A percentile compares a stretch with the other conserved stretches of the same genome.
These are phyloP conservation scores for Limnomonas spitsbergensis DNA, from an alignment of 139 green algal species.

Conservation along the genomic window DNA sequence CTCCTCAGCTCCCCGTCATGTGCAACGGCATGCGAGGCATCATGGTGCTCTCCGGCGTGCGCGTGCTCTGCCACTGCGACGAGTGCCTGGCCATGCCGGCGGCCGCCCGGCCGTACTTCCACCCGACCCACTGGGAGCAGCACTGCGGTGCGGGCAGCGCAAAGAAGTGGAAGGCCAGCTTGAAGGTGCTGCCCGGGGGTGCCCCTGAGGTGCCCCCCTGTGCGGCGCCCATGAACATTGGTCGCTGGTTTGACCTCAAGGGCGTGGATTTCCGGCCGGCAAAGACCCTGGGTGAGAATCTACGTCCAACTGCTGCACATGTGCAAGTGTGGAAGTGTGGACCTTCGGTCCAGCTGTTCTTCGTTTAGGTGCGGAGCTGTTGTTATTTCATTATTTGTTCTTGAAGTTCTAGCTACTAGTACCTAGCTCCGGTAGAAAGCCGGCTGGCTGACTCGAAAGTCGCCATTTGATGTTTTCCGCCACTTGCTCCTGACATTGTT, in stretches of 20 bases:
- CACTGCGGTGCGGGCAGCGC: slow-evolving; percentile 56
- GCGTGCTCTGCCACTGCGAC: slow-evolving; percentile 47
- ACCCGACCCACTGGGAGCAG: slow-evolving; percentile 52
- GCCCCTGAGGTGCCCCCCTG: slow-evolving; percentile 28
- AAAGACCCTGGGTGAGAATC: slow-evolving; percentile 29
- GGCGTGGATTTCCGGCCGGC: slow-evolving; percentile 36
- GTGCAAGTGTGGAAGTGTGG: too few species aligned
- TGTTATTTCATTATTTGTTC: too few species aligned
- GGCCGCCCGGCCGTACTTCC: slow-evolving; percentile 22
- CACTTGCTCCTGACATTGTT: too few species aligned
- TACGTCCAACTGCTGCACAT: too few species aligned
- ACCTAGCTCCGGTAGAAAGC: too few species aligned
- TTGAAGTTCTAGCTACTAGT: too few species aligned
- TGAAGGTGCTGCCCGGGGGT: slow-evolving; percentile 50
- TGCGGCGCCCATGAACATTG: slow-evolving; percentile 47
- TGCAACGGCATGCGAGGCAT: slow-evolving; percentile 45
- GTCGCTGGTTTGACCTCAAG: slow-evolving; percentile 51
- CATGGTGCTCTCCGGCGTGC: slow-evolving; percentile 38
- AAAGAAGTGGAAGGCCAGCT: slow-evolving; percentile 81
- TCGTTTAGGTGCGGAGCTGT: too few species aligned
- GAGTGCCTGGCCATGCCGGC: slow-evolving; percentile 22
- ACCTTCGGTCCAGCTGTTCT: too few species aligned
- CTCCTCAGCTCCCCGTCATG: slow-evolving; percentile 35
- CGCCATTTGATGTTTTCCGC: too few species aligned
- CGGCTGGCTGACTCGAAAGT: too few species aligned